Percentiles rank a stretch among this genome's conserved stretches.
Conservation (phyloP, 306 rosid species). For the Fragaria iinumae region DNA sequence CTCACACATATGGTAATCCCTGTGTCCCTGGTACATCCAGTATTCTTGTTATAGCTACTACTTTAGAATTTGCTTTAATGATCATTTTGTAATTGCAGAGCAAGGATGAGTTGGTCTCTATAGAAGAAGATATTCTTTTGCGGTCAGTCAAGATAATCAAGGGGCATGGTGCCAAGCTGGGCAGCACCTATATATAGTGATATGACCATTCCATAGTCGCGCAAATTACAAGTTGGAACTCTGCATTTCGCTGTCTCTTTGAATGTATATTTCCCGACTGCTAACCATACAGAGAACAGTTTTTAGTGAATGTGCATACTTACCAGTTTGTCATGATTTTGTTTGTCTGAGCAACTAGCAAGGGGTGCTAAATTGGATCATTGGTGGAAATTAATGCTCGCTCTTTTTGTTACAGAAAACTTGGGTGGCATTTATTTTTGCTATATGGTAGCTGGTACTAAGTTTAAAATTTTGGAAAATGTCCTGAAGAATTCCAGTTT, state of each 20-base stretch:
- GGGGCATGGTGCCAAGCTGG: conserved; percentile 60
- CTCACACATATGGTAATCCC: conserved; percentile 56
- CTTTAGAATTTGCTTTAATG: not conserved
- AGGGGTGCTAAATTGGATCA: not conserved
- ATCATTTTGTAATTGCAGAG: conserved; percentile 35
- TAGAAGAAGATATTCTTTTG: conserved; percentile 80
- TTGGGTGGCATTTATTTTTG: not conserved
- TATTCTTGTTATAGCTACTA: conserved; percentile 1
- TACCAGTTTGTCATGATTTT: not conserved
- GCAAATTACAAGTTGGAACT: not conserved
- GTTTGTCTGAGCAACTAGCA: not conserved
- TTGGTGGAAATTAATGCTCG: not conserved
- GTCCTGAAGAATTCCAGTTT: not conserved
- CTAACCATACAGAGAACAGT: not conserved
- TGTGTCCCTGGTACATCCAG: not conserved
- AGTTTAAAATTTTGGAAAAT: not conserved
- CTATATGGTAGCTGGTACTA: not conserved
- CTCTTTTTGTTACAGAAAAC: not conserved
- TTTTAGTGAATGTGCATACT: not conserved
- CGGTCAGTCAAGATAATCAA: conserved; percentile 60
- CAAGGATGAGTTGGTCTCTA: conserved; percentile 57
- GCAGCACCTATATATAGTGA: conserved; percentile 39
- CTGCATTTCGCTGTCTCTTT: not conserved
- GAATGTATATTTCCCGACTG: not conserved
- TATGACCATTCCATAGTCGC: conserved; percentile 8